Evolutionary conservation across 192 early-diverging fungal species (phyloP).

Genomic region (Thamnidium elegans): DNA sequence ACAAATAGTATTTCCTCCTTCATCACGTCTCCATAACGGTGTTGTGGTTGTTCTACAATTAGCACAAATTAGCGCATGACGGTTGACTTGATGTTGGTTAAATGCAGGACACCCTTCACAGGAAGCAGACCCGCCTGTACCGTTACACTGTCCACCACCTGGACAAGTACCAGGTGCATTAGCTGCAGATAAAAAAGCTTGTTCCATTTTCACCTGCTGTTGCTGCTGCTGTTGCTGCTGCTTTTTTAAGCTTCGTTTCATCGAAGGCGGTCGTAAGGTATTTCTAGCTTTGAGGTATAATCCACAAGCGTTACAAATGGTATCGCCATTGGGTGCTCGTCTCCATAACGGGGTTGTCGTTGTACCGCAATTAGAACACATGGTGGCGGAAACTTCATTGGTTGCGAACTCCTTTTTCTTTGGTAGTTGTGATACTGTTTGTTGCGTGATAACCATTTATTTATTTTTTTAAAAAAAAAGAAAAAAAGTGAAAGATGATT

Average conservation of each 20-base stretch:
- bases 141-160: constrained; percentile 75
- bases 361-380: constrained; percentile 86
- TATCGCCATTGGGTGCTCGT: constrained; percentile 78
- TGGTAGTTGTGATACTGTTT: neutral
- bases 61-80: constrained; percentile 57
- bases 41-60: constrained; percentile 80
- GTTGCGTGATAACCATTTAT: constrained; percentile 9
- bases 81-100: constrained; percentile 53
- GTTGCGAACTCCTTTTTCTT: neutral
- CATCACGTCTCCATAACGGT: constrained; percentile 77
- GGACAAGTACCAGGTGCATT: constrained; percentile 56
- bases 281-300: constrained; percentile 54
- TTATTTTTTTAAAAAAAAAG: neutral
- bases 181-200: no score
- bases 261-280: constrained; percentile 45
- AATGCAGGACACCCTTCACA: constrained; percentile 76
- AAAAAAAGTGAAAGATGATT: neutral
- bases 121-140: constrained; percentile 65
- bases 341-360: constrained; percentile 93
- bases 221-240: no score
- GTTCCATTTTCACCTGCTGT: no score
- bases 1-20: constrained; percentile 72
- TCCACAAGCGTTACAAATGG: constrained; percentile 96
- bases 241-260: constrained; percentile 7
- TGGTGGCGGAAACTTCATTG: constrained; percentile 44